Base-by-base conservation (phyloP, 1,139 yeast genomes). In the Ogataea hybrid region DNA sequence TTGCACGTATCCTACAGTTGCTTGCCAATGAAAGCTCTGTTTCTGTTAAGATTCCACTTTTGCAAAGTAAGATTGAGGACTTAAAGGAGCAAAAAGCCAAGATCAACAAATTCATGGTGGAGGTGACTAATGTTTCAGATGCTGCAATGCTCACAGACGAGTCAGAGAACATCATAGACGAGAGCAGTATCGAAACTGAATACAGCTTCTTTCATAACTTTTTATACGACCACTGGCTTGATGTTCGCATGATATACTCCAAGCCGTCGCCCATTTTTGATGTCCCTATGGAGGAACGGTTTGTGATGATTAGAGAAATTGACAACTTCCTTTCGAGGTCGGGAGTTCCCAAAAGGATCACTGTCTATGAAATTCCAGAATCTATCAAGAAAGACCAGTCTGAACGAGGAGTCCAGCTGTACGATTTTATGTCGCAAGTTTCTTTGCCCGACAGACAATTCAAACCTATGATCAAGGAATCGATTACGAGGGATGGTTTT, bases 1-100 rank as follows among this genome's bases (percentile, higher is more conserved):
- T 92, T 36, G 97, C 96, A 4, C 87, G 89, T 56, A 81, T 86
- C 23, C 68, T 90, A 33, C 98, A 92, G 65, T 81, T 84, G 53
- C 75, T 90, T 68, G 97, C 96, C 0, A 92, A 92, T 56, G 90
- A 88, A 7, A 70, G 89, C 0, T 67, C 75, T 32, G 66, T 71
- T 2, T 67, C 81, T 14, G 64, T 80, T 21, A 83, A 77, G 58
- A 78, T 87, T 79, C 81, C 84, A 2, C 65, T 78, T 1, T 58
- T 84, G 34, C 63, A 63, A 17, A 44, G 67, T 2, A 65, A 69
- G 42, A 59, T 59, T 33, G 73, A 67, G 0, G 76, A 75, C 43
- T 58, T 84, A 36, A 57, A 64, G 11, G 67, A 54, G 4, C 61
- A 80, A 43, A 77, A 73, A 38, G 53, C 59, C 6, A 71, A 71